Evolutionary conservation across 768 basidiomycete genomes (phyloP), one percentile per base, ranked within the genome.

Genomic region (Lactarius hengduanensis): DNA sequence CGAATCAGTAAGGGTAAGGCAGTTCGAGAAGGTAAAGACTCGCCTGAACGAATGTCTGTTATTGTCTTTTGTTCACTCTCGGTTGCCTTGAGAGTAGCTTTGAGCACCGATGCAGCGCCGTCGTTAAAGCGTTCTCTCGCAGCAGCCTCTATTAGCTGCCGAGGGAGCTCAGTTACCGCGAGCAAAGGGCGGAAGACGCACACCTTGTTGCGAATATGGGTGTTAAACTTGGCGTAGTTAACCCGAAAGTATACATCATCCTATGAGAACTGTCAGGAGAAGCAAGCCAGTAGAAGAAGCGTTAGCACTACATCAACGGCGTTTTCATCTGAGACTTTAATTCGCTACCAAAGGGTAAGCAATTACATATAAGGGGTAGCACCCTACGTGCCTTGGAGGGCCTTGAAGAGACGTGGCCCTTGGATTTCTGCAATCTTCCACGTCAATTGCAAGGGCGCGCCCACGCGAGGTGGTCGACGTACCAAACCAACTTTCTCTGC

Each of bases 121-220:
- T 83, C 78, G 71, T 98, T 98, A 77, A 85, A 96, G 45, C 92
- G 86, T 71, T 94, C 91, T 68, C 82, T 80, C 0, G 85, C 92
- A 13, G 92, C 90, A 45, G 81, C 80, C 65, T 88, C 86, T 57
- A 98, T 85, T 57, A 98, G 81, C 94, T 96, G 74, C 1, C 2
- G 22, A 45, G 59, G 53, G 55, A 43, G 32, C 62, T 63, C 57
- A 72, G 70, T 65, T 70, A 69, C 36, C 59, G 34, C 26, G 58
- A 69, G 64, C 43, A 47, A 38, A 41, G 26, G 22, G 32, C 2
- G 13, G 22, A 53, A 45, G n/a, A 38, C 56, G 71, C 85, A 9
- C 70, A 93, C 94, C 73, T 88, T 81, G 77, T 97, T 96, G 53
- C 96, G 89, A 61, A 97, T 86, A 71, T 92, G 88, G 38, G 93